Evolutionary conservation across 345 rosid species (phyloP), one percentile per base, ranked within the genome.

Genomic region (Lumnitzera littorea): DNA sequence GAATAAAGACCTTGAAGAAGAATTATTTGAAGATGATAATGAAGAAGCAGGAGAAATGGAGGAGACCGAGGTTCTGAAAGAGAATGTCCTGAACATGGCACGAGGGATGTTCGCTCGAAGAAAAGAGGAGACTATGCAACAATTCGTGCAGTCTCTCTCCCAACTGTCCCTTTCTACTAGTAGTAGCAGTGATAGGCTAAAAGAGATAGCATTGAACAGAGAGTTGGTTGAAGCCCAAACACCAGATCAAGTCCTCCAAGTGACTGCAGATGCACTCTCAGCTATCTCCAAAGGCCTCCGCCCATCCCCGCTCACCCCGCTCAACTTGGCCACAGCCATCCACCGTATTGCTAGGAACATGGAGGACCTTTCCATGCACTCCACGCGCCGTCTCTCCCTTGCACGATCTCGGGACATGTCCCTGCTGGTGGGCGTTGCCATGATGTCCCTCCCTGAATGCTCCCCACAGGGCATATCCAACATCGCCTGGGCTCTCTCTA

Each of bases 381-480:
- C 61, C 64, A 71, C 83, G 55, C 92, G 69, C 48, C 76, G 96
- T 74, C 65, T 92, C 66, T 84, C 91, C 51, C 81, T 87, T 52
- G 75, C 98, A 49, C 82, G 96, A 55, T 88, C 79, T 56, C 87
- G 87, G 55, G 98, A 92, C 82, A 82, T 92, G 96, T 87, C 96
- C 1, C 87, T 92, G 88, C 89, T 92, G 53, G 86, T 89, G 43
- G 89, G 94, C 53, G 72, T 87, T 63, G 91, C 94, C 46, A 85
- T 89, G 94, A 77, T 83, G 25, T 81, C 88, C 53, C 71, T 92
- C 55, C 91, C 96, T 0, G 90, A 89, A 48, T 89, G 96, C 81
- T 87, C 98, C 1, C 89, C 87, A 61, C 98, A 89, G 79, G 98
- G 98, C 24, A 67, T 92, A 65, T 89, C 98, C 2, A 92, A 92